Conservation (phyloP, 2,329 filamentous ascomycete species). For the Fusarium devonianum region DNA sequence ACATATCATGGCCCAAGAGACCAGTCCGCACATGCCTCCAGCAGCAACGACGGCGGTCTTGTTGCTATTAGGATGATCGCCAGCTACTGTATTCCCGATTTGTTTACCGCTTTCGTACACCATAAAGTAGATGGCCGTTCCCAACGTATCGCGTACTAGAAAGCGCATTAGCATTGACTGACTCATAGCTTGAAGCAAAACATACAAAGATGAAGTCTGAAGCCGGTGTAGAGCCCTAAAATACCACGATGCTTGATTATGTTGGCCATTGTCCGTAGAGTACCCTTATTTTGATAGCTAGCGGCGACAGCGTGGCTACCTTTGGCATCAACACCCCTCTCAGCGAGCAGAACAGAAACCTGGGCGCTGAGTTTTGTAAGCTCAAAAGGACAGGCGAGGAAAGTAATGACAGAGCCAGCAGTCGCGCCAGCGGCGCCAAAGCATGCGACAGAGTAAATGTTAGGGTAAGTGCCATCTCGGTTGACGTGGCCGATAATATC, state of each 20-base stretch:
- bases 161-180: constrained; percentile 8
- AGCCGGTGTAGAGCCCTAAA: constrained; percentile 79
- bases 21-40: constrained; percentile 81
- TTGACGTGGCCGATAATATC: constrained; percentile 79
- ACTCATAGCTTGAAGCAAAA: constrained; percentile 11
- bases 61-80: constrained; percentile 76
- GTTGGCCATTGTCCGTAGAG: constrained; percentile 76
- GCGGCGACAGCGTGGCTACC: constrained; percentile 66
- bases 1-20: constrained; percentile 83
- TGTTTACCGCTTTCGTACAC: constrained; percentile 90
- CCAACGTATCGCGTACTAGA: constrained; percentile 80
- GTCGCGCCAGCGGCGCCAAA: constrained; percentile 81
- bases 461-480: constrained; percentile 73
- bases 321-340: constrained; percentile 45
- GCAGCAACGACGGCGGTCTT: constrained; percentile 80
- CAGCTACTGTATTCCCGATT: constrained; percentile 75
- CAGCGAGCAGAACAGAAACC: constrained; percentile 78
- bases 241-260: constrained; percentile 78
- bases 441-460: constrained; percentile 74
- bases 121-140: constrained; percentile 86
- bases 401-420: constrained; percentile 79
- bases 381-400: constrained; percentile 86
- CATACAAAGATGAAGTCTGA: constrained; percentile 79
- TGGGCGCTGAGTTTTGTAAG: constrained; percentile 89
- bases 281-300: constrained; percentile 81